Conservation (phyloP, 2,329 filamentous ascomycete genomes). For the Cladophialophora bantiana region DNA sequence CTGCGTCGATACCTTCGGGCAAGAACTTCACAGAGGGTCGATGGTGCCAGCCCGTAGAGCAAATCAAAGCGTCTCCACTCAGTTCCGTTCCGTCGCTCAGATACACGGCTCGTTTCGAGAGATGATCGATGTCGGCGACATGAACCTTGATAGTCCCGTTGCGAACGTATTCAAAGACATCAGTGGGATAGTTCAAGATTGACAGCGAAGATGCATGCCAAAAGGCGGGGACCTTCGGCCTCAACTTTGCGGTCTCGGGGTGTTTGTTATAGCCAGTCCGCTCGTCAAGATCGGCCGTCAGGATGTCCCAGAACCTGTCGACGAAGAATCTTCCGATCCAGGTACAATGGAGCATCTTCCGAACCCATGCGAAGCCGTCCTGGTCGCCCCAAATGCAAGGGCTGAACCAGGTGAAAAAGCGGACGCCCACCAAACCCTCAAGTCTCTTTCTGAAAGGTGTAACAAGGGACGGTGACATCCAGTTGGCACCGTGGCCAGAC, state of each 20-base stretch:
- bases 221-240: slow-evolving; percentile 51
- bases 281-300: slow-evolving; percentile 57
- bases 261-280: slow-evolving; percentile 57
- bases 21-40: slow-evolving; percentile 58
- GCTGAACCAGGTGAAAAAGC: slow-evolving; percentile 75
- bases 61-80: slow-evolving; percentile 59
- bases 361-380: slow-evolving; percentile 48
- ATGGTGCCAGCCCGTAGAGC: slow-evolving; percentile 64
- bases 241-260: slow-evolving; percentile 53
- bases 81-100: slow-evolving; percentile 57
- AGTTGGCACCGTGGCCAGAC: slow-evolving; percentile 64
- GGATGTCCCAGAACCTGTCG: slow-evolving; percentile 59
- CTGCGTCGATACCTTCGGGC: slow-evolving; percentile 49
- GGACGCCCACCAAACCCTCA: slow-evolving; percentile 65
- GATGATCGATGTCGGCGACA: slow-evolving; percentile 60
- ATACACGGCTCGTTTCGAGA: slow-evolving; percentile 55
- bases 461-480: slow-evolving; percentile 68
- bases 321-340: slow-evolving; percentile 58
- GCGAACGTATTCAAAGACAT: slow-evolving; percentile 64
- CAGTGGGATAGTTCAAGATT: slow-evolving; percentile 66
- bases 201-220: slow-evolving; percentile 64
- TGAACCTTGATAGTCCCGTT: slow-evolving; percentile 62
- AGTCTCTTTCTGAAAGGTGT: slow-evolving; percentile 70
- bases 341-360: slow-evolving; percentile 59
- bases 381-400: slow-evolving; percentile 74